Base-by-base conservation (phyloP, 1,139 yeast genomes). In the Magnusiomyces sp. region DNA sequence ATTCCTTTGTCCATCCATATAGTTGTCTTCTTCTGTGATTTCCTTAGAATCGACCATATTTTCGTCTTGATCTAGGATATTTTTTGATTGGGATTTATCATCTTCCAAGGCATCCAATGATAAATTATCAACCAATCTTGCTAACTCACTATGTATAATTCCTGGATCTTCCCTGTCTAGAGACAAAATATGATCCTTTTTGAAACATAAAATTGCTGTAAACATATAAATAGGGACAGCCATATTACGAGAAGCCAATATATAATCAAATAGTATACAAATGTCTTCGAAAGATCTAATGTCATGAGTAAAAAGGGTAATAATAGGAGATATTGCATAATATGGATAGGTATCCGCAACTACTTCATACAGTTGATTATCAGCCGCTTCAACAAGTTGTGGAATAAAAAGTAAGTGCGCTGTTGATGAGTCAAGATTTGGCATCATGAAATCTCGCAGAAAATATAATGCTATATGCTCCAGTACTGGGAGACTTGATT, bases 371-470 rank as follows among this genome's bases (percentile, higher is more conserved):
- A 86, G 62, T 2, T 68, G 63, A 1, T 67, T 64, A 58, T 86
- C 95, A 2, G 72, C 68, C 2, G 61, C 59, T 40, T 71, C 71
- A 10, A 88, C 55, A 1, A 90, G 59, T 2, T 77, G 72, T 0
- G 95, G 89, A 2, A 92, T 76, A 20, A 89, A 64, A 34, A 70
- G 67, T 50, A 89, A 66, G 54, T 87, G 90, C 50, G 75, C 76
- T 13, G 86, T 65, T 0, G 95, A 75, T 13, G 86, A 76, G 40
- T 75, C 74, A 37, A 92, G 74, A 34, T 80, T 77, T 5, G 81
- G 76, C 63, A 87, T 73, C 95, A 90, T 84, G 62, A 81, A 92
- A 65, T 92, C 98, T 46, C 97, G 72, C 44, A 92, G 68, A 62
- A 81, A 85, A 50, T 70, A 62, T 14, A 86, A 58, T 0, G 95